Conservation (phyloP, 2,329 filamentous ascomycete species). For the Leptographium radiaticola region DNA sequence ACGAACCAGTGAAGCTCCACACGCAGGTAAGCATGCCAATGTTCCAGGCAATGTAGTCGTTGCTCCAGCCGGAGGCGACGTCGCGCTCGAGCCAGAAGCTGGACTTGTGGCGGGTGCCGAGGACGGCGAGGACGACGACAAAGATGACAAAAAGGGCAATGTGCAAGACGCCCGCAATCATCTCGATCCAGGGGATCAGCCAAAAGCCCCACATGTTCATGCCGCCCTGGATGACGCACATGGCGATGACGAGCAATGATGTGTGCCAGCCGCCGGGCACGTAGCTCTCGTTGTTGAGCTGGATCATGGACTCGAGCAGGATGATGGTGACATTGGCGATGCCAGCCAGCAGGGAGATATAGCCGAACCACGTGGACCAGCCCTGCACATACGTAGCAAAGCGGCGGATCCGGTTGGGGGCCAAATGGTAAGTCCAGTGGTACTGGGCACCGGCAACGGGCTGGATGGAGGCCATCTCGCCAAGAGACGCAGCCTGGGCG, state of each 20-base stretch:
- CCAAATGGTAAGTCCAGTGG: constrained; percentile 22
- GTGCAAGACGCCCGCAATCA: constrained; percentile 20
- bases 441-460: constrained; percentile 28
- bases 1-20: constrained; percentile 17
- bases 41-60: constrained; percentile 15
- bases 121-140: constrained; percentile 18
- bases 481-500: constrained; percentile 20
- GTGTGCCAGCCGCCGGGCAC: constrained; percentile 20
- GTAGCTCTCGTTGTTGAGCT: constrained; percentile 5
- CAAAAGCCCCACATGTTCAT: constrained; percentile 21
- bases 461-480: constrained; percentile 26
- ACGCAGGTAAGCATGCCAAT: constrained; percentile 22
- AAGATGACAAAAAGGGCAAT: constrained; percentile 21
- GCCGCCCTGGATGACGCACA: constrained; percentile 17
- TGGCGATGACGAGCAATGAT: constrained; percentile 23
- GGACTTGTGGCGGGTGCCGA: constrained; percentile 19
- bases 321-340: constrained; percentile 21
- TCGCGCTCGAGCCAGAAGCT: constrained; percentile 17
- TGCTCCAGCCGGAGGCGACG: constrained; percentile 18
- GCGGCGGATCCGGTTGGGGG: neutral
- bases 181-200: constrained; percentile 25
- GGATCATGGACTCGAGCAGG: constrained; percentile 15
- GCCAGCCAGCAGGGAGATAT: constrained; percentile 22
- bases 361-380: constrained; percentile 28
- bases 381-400: constrained; percentile 14